These are phyloP conservation scores for Ophiostoma piceae DNA, from an alignment of 2,329 filamentous ascomycete species.

Conservation along the genomic window DNA sequence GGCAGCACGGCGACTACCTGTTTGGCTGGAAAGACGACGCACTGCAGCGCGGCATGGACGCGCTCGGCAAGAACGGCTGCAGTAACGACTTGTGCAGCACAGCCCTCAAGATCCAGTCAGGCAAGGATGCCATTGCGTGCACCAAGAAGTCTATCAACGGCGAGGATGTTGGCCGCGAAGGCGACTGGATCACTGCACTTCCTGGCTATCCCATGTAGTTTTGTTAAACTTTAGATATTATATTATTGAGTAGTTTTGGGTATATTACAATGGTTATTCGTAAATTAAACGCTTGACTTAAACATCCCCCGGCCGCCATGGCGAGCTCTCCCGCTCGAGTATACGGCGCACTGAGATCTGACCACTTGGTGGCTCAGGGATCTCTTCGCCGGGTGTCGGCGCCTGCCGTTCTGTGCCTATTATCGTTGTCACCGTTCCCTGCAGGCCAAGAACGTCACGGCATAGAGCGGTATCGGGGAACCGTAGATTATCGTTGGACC, in stretches of 20 bases:
- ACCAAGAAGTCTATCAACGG: neutral
- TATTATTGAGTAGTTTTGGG: neutral
- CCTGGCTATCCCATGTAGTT: neutral
- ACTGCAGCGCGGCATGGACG: neutral
- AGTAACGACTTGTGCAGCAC: conserved; percentile 1
- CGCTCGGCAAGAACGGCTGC: neutral
- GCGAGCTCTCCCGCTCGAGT: neutral
- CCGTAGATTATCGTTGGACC: neutral
- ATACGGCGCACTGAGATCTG: neutral
- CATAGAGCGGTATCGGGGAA: neutral
- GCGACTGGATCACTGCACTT: neutral
- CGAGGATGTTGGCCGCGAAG: neutral
- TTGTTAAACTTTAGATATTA: neutral
- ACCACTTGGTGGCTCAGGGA: neutral
- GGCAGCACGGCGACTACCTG: neutral
- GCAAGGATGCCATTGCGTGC: neutral
- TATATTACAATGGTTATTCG: no score
- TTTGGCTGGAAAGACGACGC: neutral
- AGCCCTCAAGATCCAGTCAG: neutral
- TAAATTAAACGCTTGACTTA: neutral
- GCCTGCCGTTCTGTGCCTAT: neutral
- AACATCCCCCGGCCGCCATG: neutral
- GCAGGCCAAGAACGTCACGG: neutral
- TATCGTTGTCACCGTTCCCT: neutral
- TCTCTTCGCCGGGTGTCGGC: neutral